Evolutionary conservation across 495 filamentous ascomycete species (phyloP), one percentile per base, ranked within the genome.

Genomic region (Oleoguttula mirabilis): DNA sequence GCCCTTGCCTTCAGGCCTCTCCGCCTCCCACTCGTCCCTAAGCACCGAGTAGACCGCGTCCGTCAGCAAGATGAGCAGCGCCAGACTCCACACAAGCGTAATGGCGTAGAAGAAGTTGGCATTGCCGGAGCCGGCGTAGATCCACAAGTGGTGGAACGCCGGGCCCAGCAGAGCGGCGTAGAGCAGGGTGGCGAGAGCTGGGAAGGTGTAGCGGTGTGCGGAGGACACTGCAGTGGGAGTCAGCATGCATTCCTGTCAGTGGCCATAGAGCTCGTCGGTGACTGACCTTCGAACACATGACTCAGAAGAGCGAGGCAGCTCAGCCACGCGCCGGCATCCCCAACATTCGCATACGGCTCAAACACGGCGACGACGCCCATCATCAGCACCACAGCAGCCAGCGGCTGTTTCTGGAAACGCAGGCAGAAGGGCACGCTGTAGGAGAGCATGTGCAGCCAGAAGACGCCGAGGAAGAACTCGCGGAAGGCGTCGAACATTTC

Each of bases 21-120:
- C 85, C 19, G 83, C 73, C 60, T 98, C 90, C 82, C 84, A 88
- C 60, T 98, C 92, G 50, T 98, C 90, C 39, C 88, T 61, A 32
- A 96, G 65, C 5, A 86, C 82, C 0, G 88, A 85, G 62, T 88
- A 98, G 2, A 94, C 63, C 34, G 78, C 69, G 56, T 98, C 90
- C 7, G 78, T 82, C 0, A 95, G 71, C 21, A 95, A 56, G 23
- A 84, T 68, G 1, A 84, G 86, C 28, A 86, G 67, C 0, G 85
- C 90, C 3, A 98, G 63, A 54, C 84, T 90, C 90, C 90, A 98
- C 12, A 96, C 90, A 0, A 98, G 71, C 3, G 90, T 98, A 56
- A 98, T 96, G 54, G 90, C 90, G 55, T 98, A 98, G 65, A 96
- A 98, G 66, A 98, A 98, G 60, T 98, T 98, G 30, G 90, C 90